These are phyloP conservation scores for Beauveria sp. DNA, from an alignment of 2,329 filamentous ascomycete genomes.

Conservation along the genomic window DNA sequence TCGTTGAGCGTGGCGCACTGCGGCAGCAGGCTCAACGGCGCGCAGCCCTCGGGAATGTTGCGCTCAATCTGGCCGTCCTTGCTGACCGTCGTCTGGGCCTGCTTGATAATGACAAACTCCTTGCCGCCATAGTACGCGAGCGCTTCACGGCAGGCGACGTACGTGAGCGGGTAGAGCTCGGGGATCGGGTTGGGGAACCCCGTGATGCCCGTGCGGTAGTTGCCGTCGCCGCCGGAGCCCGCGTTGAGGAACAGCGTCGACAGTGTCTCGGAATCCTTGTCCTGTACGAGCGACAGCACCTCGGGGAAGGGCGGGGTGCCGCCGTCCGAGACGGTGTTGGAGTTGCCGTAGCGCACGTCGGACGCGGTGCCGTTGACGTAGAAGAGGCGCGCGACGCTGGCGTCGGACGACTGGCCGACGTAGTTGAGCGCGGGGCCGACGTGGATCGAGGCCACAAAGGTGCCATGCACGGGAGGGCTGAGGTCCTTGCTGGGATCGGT, in stretches of 20 bases:
- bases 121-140: conserved; percentile 33
- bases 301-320: conserved; percentile 31
- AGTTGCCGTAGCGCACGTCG: conserved; percentile 23
- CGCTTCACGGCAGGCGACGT: conserved; percentile 34
- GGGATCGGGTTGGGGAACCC: conserved; percentile 28
- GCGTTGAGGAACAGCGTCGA: conserved; percentile 21
- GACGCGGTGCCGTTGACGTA: conserved; percentile 41
- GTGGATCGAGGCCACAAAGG: conserved; percentile 33
- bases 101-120: conserved; percentile 32
- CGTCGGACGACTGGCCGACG: conserved; percentile 25
- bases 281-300: conserved; percentile 24
- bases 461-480: conserved; percentile 31
- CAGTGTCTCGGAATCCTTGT: conserved; percentile 26
- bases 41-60: conserved; percentile 32
- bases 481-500: conserved; percentile 33
- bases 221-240: conserved; percentile 28
- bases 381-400: conserved; percentile 28
- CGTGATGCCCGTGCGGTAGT: conserved; percentile 21
- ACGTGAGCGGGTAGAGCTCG: conserved; percentile 26
- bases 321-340: conserved; percentile 32
- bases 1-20: conserved; percentile 12
- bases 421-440: conserved; percentile 33
- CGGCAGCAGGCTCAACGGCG: conserved; percentile 17
- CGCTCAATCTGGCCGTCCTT: conserved; percentile 14
- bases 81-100: conserved; percentile 21